Evolutionary conservation across 148 eudicot genomes (phyloP).

Genomic region (Gaultheria prostrata): DNA sequence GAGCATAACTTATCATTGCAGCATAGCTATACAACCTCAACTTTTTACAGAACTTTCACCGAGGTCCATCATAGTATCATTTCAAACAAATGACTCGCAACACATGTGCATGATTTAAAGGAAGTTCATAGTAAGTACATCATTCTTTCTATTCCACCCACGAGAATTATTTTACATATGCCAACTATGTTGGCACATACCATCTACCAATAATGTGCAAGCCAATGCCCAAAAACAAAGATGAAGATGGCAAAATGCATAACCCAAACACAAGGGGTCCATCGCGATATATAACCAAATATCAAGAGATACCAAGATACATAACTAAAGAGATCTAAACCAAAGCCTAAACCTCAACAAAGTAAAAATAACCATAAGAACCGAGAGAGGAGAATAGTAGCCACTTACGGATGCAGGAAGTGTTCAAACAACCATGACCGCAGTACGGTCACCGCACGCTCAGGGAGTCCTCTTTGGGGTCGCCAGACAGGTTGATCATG

Average conservation of each 20-base stretch:
- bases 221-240: background rate
- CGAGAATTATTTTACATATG: background rate
- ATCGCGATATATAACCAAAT: too few relatives aligned
- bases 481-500: slow-evolving; percentile 68
- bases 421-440: slow-evolving; percentile 87
- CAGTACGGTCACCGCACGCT: slow-evolving; percentile 77
- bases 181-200: background rate
- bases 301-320: too few relatives aligned
- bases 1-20: background rate
- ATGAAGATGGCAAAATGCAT: background rate
- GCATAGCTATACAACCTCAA: background rate
- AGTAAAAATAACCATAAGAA: background rate
- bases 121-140: background rate
- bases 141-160: too few relatives aligned
- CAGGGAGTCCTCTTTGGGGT: slow-evolving; percentile 93
- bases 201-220: background rate
- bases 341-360: background rate
- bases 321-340: background rate
- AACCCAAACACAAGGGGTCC: too few relatives aligned
- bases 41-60: background rate
- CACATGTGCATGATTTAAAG: background rate
- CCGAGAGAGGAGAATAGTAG: background rate
- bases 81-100: background rate
- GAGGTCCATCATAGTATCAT: background rate
- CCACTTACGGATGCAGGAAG: slow-evolving; percentile 87